These are phyloP conservation scores for Rauvolfia tetraphylla DNA, from an alignment of 257 asterid species.

Conservation along the genomic window DNA sequence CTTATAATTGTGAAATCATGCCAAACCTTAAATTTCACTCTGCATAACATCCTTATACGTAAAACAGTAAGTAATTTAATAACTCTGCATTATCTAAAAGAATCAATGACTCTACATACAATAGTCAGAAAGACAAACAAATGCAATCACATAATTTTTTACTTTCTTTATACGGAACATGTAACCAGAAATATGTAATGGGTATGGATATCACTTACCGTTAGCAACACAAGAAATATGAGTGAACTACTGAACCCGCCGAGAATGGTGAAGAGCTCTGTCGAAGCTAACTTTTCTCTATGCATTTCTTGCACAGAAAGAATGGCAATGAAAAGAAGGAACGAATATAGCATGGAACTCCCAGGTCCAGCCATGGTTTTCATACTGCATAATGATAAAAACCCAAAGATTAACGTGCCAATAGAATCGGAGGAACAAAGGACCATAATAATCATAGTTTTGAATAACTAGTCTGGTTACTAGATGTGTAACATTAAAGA, in stretches of 20 bases:
- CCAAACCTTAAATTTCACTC: background rate
- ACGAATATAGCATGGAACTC: slow-evolving; percentile 83
- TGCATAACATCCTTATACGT: background rate
- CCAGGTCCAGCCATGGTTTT: slow-evolving; percentile 73
- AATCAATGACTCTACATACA: background rate
- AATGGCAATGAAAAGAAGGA: slow-evolving; percentile 61
- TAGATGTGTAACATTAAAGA: background rate
- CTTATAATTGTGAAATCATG: background rate
- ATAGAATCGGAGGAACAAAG: slow-evolving; percentile 8
- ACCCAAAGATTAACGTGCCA: background rate
- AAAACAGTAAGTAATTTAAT: background rate
- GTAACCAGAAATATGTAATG: background rate
- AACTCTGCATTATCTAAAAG: background rate
- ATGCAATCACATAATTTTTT: background rate
- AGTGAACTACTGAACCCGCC: slow-evolving; percentile 93
- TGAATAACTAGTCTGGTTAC: background rate
- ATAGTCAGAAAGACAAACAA: background rate
- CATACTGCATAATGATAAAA: slow-evolving; percentile 9
- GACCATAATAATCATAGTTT: background rate
- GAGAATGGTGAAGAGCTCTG: slow-evolving; percentile 84
- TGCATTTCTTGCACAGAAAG: slow-evolving; percentile 84
- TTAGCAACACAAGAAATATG: slow-evolving; percentile 62
- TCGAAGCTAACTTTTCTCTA: slow-evolving; percentile 73
- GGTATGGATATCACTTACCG: slow-evolving; percentile 37
- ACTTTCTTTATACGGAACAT: background rate